These are phyloP conservation scores for Fusarium algeriense DNA, from an alignment of 2,329 filamentous ascomycete genomes.

Conservation along the genomic window DNA sequence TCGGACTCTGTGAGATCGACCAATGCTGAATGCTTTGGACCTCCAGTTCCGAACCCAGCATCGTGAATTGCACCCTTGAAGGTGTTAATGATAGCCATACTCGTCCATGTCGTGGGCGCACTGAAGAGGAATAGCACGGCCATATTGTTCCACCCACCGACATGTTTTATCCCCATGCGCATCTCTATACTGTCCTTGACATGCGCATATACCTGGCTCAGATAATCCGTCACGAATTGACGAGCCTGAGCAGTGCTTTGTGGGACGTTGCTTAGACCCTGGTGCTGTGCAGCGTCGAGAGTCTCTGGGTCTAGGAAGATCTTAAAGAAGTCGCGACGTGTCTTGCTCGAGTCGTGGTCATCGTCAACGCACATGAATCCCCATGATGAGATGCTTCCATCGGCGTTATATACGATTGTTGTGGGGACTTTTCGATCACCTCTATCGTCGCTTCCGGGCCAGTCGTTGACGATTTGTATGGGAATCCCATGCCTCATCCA, in stretches of 20 bases:
- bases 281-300: conserved; percentile 56
- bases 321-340: conserved; percentile 65
- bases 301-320: conserved; percentile 64
- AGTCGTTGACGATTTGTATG: conserved; percentile 63
- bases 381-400: conserved; percentile 61
- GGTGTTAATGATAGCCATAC: conserved; percentile 61
- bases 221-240: conserved; percentile 62
- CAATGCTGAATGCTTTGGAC: conserved; percentile 53
- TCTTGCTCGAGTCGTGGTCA: conserved; percentile 50
- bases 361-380: conserved; percentile 65
- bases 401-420: conserved; percentile 60
- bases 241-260: conserved; percentile 57
- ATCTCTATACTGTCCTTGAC: conserved; percentile 59
- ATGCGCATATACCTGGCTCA: conserved; percentile 62
- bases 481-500: conserved; percentile 56
- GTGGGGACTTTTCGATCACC: conserved; percentile 69
- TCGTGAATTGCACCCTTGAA: conserved; percentile 62
- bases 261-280: conserved; percentile 59
- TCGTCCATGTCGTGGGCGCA: conserved; percentile 69
- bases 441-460: conserved; percentile 65
- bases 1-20: conserved; percentile 63
- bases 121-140: conserved; percentile 67
- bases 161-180: conserved; percentile 53
- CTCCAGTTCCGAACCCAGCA: conserved; percentile 63
- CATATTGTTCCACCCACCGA: conserved; percentile 58